These are phyloP conservation scores for Alternaria triticimaculans DNA, from an alignment of 2,329 filamentous ascomycete species.

Conservation along the genomic window DNA sequence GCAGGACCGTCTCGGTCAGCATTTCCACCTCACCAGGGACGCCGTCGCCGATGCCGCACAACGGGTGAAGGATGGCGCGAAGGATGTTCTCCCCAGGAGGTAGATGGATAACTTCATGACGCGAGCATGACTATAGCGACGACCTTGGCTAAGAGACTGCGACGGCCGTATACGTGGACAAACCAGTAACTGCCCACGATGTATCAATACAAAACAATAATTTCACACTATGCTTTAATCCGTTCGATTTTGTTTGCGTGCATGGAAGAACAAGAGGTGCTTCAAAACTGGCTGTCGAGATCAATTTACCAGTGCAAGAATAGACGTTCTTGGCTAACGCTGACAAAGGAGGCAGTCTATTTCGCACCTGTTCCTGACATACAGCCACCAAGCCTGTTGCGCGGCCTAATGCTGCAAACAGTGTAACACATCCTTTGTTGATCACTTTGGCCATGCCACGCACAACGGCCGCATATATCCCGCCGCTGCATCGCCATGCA, in stretches of 20 bases:
- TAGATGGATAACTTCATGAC: constrained; percentile 4
- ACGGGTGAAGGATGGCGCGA: constrained; percentile 34
- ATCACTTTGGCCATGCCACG: neutral
- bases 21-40: constrained; percentile 34
- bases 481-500: neutral
- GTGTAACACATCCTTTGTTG: neutral
- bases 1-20: constrained; percentile 40
- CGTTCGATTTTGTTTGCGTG: accelerated
- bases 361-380: no score
- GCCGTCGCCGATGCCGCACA: constrained; percentile 33
- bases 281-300: neutral
- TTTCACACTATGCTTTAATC: no score
- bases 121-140: neutral
- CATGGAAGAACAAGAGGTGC: neutral
- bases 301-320: neutral
- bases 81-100: constrained; percentile 27
- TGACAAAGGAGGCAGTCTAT: neutral
- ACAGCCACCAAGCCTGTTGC: neutral
- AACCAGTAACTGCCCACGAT: neutral
- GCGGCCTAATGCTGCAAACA: neutral
- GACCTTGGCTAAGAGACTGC: neutral
- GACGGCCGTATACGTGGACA: constrained; percentile 7
- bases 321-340: neutral
- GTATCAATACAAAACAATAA: neutral
- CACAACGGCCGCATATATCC: neutral